Conservation (phyloP, 352 stramenopile species). For the Phytophthora foliorum region DNA sequence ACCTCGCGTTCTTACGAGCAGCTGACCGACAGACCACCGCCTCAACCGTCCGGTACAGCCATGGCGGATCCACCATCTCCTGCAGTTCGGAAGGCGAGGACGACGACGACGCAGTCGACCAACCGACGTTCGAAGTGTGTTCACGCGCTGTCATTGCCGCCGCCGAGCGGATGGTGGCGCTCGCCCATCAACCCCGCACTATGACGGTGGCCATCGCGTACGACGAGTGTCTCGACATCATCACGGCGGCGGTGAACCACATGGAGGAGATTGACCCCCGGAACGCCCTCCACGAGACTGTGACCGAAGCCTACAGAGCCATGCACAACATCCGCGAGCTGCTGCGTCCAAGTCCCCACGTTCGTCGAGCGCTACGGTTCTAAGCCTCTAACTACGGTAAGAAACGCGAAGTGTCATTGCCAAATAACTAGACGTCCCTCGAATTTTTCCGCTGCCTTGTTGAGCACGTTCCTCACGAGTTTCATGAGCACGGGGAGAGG, state of each 20-base stretch:
- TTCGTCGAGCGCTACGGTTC: conserved; percentile 41
- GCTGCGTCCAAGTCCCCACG: conserved; percentile 32
- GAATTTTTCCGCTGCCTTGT: neutral
- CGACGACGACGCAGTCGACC: neutral
- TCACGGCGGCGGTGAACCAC: conserved; percentile 38
- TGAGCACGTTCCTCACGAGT: neutral
- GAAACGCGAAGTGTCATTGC: neutral
- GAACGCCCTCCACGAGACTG: conserved; percentile 10
- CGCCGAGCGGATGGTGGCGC: conserved; percentile 34
- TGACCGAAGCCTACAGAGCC: conserved; percentile 33
- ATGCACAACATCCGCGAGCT: conserved; percentile 36
- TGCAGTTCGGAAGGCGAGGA: conserved; percentile 15
- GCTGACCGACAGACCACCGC: conserved; percentile 14
- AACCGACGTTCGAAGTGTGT: conserved; percentile 33
- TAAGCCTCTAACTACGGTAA: conserved; percentile 8
- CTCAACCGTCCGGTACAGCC: conserved; percentile 17
- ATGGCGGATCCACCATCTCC: conserved; percentile 2
- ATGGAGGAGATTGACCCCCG: conserved; percentile 29
- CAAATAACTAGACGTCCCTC: neutral
- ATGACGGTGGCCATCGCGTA: conserved; percentile 43
- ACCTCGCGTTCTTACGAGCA: conserved; percentile 5
- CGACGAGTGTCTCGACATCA: conserved; percentile 47
- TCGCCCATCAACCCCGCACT: conserved; percentile 25
- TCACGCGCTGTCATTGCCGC: conserved; percentile 32
- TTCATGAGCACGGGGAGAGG: neutral